Evolutionary conservation across 2,329 filamentous ascomycete species (phyloP).

Genomic region (Paraphaeosphaeria minitans): DNA sequence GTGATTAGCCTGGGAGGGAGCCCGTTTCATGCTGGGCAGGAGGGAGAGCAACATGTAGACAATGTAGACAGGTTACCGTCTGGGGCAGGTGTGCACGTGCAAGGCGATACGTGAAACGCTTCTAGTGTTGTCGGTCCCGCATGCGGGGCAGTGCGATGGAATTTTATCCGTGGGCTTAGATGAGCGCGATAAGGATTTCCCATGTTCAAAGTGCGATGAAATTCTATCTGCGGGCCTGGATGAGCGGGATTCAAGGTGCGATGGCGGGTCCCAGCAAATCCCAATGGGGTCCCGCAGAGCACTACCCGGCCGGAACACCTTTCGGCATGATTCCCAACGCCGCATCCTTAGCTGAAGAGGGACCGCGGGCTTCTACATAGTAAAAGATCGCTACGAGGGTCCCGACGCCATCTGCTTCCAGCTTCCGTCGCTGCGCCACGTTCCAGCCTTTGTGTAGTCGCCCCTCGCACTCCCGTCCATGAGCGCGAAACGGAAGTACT

Average conservation of each 20-base stretch:
- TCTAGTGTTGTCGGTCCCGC: not conserved
- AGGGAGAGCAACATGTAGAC: not conserved
- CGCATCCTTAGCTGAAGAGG: not conserved
- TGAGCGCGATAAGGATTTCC: not conserved
- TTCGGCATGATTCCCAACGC: not conserved
- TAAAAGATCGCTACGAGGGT: constrained; percentile 47
- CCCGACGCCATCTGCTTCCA: constrained; percentile 71
- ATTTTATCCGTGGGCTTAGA: not conserved
- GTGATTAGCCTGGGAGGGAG: not conserved
- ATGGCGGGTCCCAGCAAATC: constrained; percentile 1
- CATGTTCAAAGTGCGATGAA: not conserved
- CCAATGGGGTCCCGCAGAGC: not conserved
- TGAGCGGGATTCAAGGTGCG: not conserved
- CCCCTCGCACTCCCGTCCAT: constrained; percentile 67
- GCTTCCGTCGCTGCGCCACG: constrained; percentile 66
- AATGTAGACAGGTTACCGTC: not conserved
- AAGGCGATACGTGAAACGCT: not conserved
- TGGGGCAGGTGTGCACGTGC: not conserved
- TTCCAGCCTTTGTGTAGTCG: constrained; percentile 78
- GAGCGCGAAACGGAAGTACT: constrained; percentile 80
- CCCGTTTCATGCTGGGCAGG: not conserved
- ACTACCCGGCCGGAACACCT: not conserved
- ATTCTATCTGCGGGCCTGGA: not conserved
- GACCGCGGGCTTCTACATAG: not conserved
- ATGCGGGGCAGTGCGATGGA: not conserved